Evolutionary conservation across 768 basidiomycete species (phyloP).

Genomic region (Xerocomus brunneocitrinus): DNA sequence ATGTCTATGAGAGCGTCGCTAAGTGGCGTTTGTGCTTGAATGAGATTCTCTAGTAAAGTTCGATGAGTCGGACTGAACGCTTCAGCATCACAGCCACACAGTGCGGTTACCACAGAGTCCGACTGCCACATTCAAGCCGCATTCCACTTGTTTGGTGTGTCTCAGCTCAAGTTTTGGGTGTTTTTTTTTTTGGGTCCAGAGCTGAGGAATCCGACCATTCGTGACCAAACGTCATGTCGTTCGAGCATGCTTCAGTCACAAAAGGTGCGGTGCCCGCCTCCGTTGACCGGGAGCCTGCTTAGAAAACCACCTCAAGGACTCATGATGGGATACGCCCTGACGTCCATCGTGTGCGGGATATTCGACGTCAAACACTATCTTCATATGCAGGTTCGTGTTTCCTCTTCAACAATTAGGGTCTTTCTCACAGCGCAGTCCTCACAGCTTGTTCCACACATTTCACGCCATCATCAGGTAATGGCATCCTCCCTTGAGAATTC

Average conservation of each 20-base stretch:
- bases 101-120: background rate
- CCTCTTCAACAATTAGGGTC: background rate
- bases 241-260: slow-evolving; percentile 78
- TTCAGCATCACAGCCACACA: slow-evolving; percentile 11
- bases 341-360: slow-evolving; percentile 70
- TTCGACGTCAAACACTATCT: slow-evolving; percentile 88
- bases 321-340: slow-evolving; percentile 66
- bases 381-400: slow-evolving; percentile 63
- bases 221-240: slow-evolving; percentile 50
- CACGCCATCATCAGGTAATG: slow-evolving; percentile 80
- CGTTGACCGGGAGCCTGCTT: slow-evolving; percentile 1
- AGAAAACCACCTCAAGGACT: slow-evolving; percentile 45
- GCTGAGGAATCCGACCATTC: background rate
- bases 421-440: slow-evolving; percentile 2
- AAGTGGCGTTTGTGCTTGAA: background rate
- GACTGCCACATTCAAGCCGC: background rate
- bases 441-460: slow-evolving; percentile 83
- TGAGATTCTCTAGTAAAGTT: too few species aligned
- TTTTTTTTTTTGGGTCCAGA: too few species aligned
- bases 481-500: background rate
- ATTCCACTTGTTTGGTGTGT: background rate
- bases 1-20: background rate
- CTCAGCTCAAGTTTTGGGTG: background rate
- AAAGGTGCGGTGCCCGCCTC: slow-evolving; percentile 52
- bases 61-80: too few species aligned